A percentile compares a stretch with the other conserved stretches of the same genome.
These are phyloP conservation scores for Byssochlamys sp. DNA, from an alignment of 2,329 filamentous ascomycete species.

Conservation along the genomic window DNA sequence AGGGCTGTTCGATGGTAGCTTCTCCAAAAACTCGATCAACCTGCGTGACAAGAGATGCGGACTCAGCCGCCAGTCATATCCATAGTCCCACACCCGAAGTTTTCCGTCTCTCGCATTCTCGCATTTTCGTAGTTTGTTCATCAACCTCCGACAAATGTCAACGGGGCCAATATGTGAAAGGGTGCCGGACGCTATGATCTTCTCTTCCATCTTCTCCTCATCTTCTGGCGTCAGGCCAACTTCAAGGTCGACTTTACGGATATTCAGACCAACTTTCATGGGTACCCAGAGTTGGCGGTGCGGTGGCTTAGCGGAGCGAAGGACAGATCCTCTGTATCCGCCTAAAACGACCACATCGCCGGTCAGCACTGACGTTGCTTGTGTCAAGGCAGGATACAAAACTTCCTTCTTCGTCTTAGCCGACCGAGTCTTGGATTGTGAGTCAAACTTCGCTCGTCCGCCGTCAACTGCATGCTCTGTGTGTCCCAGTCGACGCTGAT, in stretches of 20 bases:
- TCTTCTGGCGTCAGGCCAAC: constrained; percentile 73
- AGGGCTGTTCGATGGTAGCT: constrained; percentile 62
- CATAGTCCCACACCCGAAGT: constrained; percentile 76
- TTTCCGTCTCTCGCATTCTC: constrained; percentile 63
- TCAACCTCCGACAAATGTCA: constrained; percentile 72
- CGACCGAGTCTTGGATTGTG: not conserved
- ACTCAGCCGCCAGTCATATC: constrained; percentile 88
- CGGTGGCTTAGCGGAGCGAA: constrained; percentile 71
- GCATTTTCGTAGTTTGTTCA: constrained; percentile 65
- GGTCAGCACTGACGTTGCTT: constrained; percentile 58
- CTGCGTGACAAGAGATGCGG: constrained; percentile 64
- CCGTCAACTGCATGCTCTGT: not conserved
- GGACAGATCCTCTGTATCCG: constrained; percentile 80
- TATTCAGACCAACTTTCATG: constrained; percentile 81
- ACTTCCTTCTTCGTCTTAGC: constrained; percentile 18
- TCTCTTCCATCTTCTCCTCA: constrained; percentile 71
- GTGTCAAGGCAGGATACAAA: constrained; percentile 42
- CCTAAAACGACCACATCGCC: constrained; percentile 84
- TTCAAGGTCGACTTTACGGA: constrained; percentile 83
- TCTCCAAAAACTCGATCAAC: constrained; percentile 64
- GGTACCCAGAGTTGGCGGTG: constrained; percentile 89
- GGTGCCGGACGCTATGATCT: constrained; percentile 78
- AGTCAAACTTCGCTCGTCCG: not conserved
- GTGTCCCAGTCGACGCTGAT: constrained; percentile 7
- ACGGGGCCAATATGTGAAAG: constrained; percentile 85